These are phyloP conservation scores for Ustilago lituana DNA, from an alignment of 1,284 basidiomycete genomes.

Conservation along the genomic window DNA sequence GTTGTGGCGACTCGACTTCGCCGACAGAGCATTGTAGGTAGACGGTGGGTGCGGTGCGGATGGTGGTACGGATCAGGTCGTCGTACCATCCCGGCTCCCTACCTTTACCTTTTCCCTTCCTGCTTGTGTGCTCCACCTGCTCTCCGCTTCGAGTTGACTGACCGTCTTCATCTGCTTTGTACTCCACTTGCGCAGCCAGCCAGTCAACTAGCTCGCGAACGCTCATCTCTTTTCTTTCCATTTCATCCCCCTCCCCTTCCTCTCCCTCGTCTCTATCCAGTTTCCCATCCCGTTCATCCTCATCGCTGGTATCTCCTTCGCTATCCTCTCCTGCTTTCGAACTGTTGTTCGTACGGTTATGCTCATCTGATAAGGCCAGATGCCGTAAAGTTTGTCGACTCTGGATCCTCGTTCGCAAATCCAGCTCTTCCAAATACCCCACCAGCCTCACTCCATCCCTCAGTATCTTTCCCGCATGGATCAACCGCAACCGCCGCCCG, in stretches of 20 bases:
- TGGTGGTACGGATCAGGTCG: constrained; percentile 14
- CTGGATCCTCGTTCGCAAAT: constrained; percentile 20
- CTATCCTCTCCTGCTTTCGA: neutral
- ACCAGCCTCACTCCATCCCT: constrained; percentile 48
- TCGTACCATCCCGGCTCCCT: constrained; percentile 22
- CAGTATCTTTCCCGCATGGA: constrained; percentile 50
- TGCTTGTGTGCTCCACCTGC: neutral
- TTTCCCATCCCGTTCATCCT: neutral
- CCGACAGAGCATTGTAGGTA: constrained; percentile 51
- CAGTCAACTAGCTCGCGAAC: constrained; percentile 22
- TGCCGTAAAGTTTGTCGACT: constrained; percentile 19
- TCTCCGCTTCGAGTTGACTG: neutral
- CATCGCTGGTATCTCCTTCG: neutral
- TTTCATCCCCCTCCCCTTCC: constrained; percentile 1
- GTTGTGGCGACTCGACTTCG: constrained; percentile 2
- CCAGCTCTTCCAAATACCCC: constrained; percentile 44
- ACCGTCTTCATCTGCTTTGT: neutral
- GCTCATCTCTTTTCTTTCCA: constrained; percentile 20
- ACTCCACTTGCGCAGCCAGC: neutral
- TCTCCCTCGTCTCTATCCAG: neutral
- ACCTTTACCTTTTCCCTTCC: constrained; percentile 31
- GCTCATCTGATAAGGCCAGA: constrained; percentile 8
- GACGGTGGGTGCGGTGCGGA: constrained; percentile 28
- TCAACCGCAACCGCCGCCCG: constrained; percentile 34
- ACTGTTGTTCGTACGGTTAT: too few species aligned